phyloP scores from a whole-genome alignment of 192 early-diverging fungal species.

The Tieghemiomyces parasiticus region DNA sequence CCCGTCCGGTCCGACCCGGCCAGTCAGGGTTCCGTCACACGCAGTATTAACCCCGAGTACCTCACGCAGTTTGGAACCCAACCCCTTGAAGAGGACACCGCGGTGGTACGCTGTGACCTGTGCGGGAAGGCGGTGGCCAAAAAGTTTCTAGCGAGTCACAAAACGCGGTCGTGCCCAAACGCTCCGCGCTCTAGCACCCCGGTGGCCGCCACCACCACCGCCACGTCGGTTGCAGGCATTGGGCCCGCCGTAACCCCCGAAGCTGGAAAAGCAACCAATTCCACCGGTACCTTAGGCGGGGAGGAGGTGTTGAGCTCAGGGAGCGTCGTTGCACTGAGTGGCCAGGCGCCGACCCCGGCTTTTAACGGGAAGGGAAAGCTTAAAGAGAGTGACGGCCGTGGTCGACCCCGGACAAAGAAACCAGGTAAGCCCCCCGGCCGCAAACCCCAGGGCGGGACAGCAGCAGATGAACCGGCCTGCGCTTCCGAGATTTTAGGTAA shows the following conservation, averaged over 20 bases:
- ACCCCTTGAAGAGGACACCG: constrained; percentile 44
- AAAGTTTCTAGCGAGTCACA: constrained; percentile 41
- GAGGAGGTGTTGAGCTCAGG: constrained; percentile 5
- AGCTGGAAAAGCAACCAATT: no score
- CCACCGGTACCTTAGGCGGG: not conserved
- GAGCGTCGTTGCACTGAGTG: not conserved
- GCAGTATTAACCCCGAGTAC: not conserved
- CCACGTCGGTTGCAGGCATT: no score
- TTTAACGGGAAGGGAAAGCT: not conserved
- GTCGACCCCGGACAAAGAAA: not conserved
- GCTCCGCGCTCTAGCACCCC: no score
- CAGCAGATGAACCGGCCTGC: not conserved
- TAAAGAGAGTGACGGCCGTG: not conserved
- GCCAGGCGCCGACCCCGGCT: not conserved
- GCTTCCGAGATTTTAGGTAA: not conserved
- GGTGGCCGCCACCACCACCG: no score
- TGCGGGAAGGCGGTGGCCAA: constrained; percentile 53
- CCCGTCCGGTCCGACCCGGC: not conserved
- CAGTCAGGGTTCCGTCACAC: not conserved
- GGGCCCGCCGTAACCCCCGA: no score
- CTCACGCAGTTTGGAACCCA: constrained; percentile 6
- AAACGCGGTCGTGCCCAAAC: no score
- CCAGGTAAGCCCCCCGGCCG: not conserved
- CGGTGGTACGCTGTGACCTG: constrained; percentile 44
- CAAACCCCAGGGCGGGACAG: not conserved